Base-by-base conservation (phyloP, 768 basidiomycete genomes). In the Exsudoporus frostii region DNA sequence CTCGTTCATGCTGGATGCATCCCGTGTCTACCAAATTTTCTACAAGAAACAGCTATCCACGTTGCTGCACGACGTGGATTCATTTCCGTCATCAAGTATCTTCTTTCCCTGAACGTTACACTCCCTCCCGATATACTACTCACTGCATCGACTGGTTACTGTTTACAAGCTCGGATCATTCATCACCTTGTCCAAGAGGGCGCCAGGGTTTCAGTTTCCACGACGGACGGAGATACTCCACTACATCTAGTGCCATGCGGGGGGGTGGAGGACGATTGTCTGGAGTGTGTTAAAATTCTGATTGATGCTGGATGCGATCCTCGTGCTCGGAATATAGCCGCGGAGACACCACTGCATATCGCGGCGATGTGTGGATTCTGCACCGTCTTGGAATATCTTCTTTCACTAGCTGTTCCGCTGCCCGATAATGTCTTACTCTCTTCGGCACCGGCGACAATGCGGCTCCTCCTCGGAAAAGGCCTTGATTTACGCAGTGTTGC, bases 261-360 rank as follows among this genome's bases (percentile, higher is more conserved):
- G 1, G 22, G 22, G 1, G 2, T 5, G 8, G 13, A 34, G 9
- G 40, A 50, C 2, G n/a, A 44, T 15, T 1, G 40, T 19, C n/a
- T 30, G n/a, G 42, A 37, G n/a, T 11, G 42, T 22, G 22, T 50
- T 13, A 32, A 34, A n/a, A 11, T 45, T 1, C 34, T 55, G 0
- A 7, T 41, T 14, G 33, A 42, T 4, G 53, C 47, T 5, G 56
- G 56, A 3, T 57, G 56, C 22, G 11, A 45, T 6, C 48, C 44
- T 19, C 9, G 32, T 1, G n/a, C 19, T 1, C 5, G 1, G 11
- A 57, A 57, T 4, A 4, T 0, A 6, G 5, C 2, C 0, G 19
- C n/a, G 0, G 24, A 55, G 20, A 50, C 48, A 2, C 48, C 48
- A 11, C 10, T 51, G 33, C 42, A 51, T 14, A 1, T 4, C 3